Evolutionary conservation across 371 early-diverging fungal genomes (phyloP).

Genomic region (Apophysomyces variabilis): DNA sequence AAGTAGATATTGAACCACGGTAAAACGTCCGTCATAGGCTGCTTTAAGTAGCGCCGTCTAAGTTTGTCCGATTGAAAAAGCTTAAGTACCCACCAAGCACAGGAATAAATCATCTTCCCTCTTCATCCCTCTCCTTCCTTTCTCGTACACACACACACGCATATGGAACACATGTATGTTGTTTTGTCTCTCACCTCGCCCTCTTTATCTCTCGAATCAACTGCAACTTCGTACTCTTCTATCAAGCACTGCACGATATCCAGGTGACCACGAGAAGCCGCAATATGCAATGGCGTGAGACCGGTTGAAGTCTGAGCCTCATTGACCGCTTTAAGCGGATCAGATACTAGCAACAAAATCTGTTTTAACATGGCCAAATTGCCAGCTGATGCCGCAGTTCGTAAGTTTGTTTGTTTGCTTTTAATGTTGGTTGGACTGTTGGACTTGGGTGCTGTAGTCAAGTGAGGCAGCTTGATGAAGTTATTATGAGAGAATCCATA

Average conservation of each 20-base stretch:
- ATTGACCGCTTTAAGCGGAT: constrained; percentile 49
- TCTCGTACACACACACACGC: too few species aligned
- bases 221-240: constrained; percentile 66
- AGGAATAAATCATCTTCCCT: background rate
- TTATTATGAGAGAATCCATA: constrained; percentile 64
- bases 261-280: constrained; percentile 74
- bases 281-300: constrained; percentile 72
- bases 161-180: too few species aligned
- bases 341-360: constrained; percentile 33
- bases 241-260: constrained; percentile 68
- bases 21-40: constrained; percentile 70
- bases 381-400: constrained; percentile 45
- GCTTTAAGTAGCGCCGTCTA: constrained; percentile 85
- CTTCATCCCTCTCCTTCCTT: background rate
- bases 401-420: constrained; percentile 22
- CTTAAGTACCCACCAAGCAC: background rate
- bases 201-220: constrained; percentile 72
- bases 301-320: constrained; percentile 62
- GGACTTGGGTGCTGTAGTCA: constrained; percentile 16
- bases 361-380: constrained; percentile 43
- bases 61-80: background rate
- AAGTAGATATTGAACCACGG: constrained; percentile 70
- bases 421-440: constrained; percentile 21
- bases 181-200: constrained; percentile 62
- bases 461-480: constrained; percentile 51